Base-by-base conservation (phyloP, 129 eudicot genomes). In the Heracleum sosnowskyi region DNA sequence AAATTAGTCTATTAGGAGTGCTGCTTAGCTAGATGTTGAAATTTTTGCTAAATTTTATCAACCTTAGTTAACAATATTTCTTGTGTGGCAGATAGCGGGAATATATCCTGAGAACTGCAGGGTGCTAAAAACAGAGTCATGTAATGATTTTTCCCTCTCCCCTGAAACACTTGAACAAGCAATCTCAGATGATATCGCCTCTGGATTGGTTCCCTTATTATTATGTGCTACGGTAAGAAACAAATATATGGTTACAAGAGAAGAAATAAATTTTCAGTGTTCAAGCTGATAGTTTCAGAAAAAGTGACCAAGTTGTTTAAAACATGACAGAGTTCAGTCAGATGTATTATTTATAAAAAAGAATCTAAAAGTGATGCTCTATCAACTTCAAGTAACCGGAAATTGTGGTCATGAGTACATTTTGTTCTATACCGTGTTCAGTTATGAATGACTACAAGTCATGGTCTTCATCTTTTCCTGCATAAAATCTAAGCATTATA, bases 191-290 rank as follows among this genome's bases (percentile, higher is more conserved):
- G 99, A 95, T 81, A 60, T 85, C 69, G 83, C 87, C 55, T 76
- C 90, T 80, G 99, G 91, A 68, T 84, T 95, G 88, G 85, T 90
- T 69, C 97, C 99, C 80, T 81, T 88, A 83, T 86, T 95, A 87
- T 88, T 95, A 75, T 87, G 96, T 92, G 99, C 97, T 1, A 88
- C 97, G 34, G 99, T 95, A 92, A 91, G 98, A 79, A 81, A 72
- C 53, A 47, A 37, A 41, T 44, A 10, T 4, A n/a, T 42, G 20
- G 5, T 44, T 74, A 41, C 34, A 73, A 41, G 20, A 26, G 16
- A 40, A 73, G 55, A 36, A 73, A 73, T 70, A 18, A 12, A 20
- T 24, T 41, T 72, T n/a, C 35, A 41, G 49, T 40, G 76, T 41
- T 10, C 8, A 45, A 15, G 24, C 57, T 73, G 57, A 42, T 73